A percentile compares a stretch with the other conserved stretches of the same genome.
phyloP scores from a whole-genome alignment of 306 rosid species.

The Malus sieversii region DNA sequence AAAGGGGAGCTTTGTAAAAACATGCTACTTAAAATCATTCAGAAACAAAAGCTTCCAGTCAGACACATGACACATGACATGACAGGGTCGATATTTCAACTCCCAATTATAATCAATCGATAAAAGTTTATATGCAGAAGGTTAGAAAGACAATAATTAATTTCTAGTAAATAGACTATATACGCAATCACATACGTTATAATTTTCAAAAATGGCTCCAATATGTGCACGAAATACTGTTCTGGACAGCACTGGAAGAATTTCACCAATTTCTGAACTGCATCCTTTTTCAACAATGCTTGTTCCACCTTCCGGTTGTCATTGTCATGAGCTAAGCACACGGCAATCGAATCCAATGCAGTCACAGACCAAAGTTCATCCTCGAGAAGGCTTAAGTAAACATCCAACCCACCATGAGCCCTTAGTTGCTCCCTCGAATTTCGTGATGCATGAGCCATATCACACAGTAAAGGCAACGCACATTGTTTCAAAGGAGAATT shows the following conservation, averaged over 20 bases:
- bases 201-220: constrained; percentile 97
- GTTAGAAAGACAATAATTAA: not conserved
- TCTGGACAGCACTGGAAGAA: constrained; percentile 97
- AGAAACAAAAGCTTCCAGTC: not conserved
- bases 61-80: not conserved
- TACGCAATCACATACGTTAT: constrained; percentile 59
- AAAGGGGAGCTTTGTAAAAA: not conserved
- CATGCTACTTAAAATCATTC: not conserved
- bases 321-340: constrained; percentile 92
- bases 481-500: constrained; percentile 80
- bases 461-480: constrained; percentile 92
- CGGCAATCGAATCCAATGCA: constrained; percentile 92
- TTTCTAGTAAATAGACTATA: not conserved
- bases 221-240: constrained; percentile 86
- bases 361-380: constrained; percentile 94
- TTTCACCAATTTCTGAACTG: constrained; percentile 90
- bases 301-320: constrained; percentile 95
- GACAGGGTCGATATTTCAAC: not conserved
- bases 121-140: not conserved
- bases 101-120: too few species aligned
- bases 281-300: constrained; percentile 86
- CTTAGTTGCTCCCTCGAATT: constrained; percentile 97
- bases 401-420: constrained; percentile 99
- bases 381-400: constrained; percentile 93
- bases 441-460: constrained; percentile 99